These are phyloP conservation scores for Yamadazyma mexicana DNA, from an alignment of 1,139 yeast genomes.

Conservation along the genomic window DNA sequence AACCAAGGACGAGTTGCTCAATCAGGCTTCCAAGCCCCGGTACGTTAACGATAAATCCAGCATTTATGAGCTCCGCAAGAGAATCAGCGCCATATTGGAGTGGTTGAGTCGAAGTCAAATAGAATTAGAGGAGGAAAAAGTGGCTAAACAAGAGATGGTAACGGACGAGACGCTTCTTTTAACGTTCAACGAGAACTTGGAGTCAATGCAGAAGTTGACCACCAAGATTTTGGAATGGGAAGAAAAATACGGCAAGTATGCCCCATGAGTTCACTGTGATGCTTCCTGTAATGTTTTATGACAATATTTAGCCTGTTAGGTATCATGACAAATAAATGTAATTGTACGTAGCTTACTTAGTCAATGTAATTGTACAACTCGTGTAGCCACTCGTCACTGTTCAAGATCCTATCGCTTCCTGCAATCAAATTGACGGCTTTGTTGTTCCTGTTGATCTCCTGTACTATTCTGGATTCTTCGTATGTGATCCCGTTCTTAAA, in stretches of 20 bases:
- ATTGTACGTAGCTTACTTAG: neutral
- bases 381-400: slow-evolving; percentile 55
- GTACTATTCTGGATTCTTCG: slow-evolving; percentile 84
- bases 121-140: slow-evolving; percentile 73
- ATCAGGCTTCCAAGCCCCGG: slow-evolving; percentile 78
- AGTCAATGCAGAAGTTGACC: slow-evolving; percentile 69
- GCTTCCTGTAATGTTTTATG: slow-evolving; percentile 1
- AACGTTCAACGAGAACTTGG: slow-evolving; percentile 58
- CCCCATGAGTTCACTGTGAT: slow-evolving; percentile 25
- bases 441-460: slow-evolving; percentile 63
- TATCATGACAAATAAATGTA: too few species aligned
- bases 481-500: slow-evolving; percentile 89
- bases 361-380: slow-evolving; percentile 13
- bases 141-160: slow-evolving; percentile 37
- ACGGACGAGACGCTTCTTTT: slow-evolving; percentile 31
- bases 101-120: slow-evolving; percentile 83
- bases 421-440: slow-evolving; percentile 52
- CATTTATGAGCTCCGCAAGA: slow-evolving; percentile 76
- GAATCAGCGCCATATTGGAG: slow-evolving; percentile 88
- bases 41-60: slow-evolving; percentile 74
- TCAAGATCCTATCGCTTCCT: slow-evolving; percentile 76
- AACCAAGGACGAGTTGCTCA: slow-evolving; percentile 44
- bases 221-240: slow-evolving; percentile 76
- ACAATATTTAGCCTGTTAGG: neutral
- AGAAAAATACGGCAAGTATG: slow-evolving; percentile 60